A percentile compares a stretch with the other conserved stretches of the same genome.
Conservation (phyloP, 2,329 filamentous ascomycete species). For the Camptophora hylomeconis region DNA sequence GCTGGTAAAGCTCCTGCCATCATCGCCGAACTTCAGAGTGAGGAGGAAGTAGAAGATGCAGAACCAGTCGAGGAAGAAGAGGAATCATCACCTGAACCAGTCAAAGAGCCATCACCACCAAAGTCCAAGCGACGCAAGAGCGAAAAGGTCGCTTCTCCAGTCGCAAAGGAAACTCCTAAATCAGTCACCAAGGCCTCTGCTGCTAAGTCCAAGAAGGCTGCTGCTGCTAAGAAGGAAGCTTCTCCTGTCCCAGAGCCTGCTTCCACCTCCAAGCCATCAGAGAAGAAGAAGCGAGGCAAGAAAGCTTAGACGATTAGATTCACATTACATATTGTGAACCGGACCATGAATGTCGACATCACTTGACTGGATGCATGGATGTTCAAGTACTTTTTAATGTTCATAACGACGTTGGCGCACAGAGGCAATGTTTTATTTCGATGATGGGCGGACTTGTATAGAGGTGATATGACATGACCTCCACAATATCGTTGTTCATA, state of each 20-base stretch:
- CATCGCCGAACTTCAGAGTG: slow-evolving; percentile 16
- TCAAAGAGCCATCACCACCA: slow-evolving; percentile 30
- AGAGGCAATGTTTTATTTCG: too few relatives aligned
- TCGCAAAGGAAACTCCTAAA: slow-evolving; percentile 26
- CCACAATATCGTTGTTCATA: too few relatives aligned
- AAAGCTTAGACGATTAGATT: slow-evolving; percentile 6
- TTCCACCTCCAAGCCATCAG: slow-evolving; percentile 10
- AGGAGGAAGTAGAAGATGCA: slow-evolving; percentile 24
- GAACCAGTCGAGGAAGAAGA: slow-evolving; percentile 22
- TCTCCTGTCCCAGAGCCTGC: slow-evolving; percentile 7
- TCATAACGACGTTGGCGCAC: too few relatives aligned
- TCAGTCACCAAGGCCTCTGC: too few relatives aligned
- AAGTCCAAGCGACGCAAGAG: slow-evolving; percentile 32
- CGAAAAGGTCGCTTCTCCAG: slow-evolving; percentile 22
- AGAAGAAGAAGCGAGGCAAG: slow-evolving; percentile 16
- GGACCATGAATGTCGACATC: too few relatives aligned
- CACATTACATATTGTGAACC: too few relatives aligned
- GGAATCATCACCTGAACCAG: slow-evolving; percentile 24
- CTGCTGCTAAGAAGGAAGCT: slow-evolving; percentile 34
- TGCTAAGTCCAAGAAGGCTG: slow-evolving; percentile 21
- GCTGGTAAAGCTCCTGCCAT: slow-evolving; percentile 19
- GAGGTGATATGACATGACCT: too few relatives aligned
- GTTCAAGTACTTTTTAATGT: slow-evolving; percentile 7
- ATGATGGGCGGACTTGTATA: too few relatives aligned
- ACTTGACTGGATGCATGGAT: too few relatives aligned